Evolutionary conservation across 345 rosid species (phyloP).

Genomic region (Excoecaria cochinchinensis): DNA sequence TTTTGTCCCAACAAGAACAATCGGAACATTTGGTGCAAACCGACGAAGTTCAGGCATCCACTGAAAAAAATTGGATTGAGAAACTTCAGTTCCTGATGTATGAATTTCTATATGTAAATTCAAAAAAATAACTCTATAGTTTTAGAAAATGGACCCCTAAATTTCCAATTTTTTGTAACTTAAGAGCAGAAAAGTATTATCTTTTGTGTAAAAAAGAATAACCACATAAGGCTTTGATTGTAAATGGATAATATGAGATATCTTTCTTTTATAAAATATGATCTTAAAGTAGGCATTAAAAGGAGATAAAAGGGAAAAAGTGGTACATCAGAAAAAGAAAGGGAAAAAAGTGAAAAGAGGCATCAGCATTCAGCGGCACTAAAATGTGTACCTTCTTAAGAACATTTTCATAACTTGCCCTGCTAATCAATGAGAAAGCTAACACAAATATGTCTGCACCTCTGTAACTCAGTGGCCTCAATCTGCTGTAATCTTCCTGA

Average conservation of each 20-base stretch:
- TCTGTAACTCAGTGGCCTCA: slow-evolving; percentile 96
- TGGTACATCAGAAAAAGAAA: background rate
- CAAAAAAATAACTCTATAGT: slow-evolving; percentile 3
- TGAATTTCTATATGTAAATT: background rate
- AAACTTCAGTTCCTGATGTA: slow-evolving; percentile 16
- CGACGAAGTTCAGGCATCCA: slow-evolving; percentile 99
- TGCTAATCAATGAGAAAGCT: slow-evolving; percentile 88
- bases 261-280: slow-evolving; percentile 21
- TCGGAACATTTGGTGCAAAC: slow-evolving; percentile 93
- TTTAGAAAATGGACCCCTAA: background rate
- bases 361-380: slow-evolving; percentile 6
- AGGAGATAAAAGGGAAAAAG: background rate
- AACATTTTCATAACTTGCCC: slow-evolving; percentile 96
- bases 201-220: slow-evolving; percentile 12
- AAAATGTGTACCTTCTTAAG: slow-evolving; percentile 73
- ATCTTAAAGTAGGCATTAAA: slow-evolving; percentile 9
- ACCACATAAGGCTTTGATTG: slow-evolving; percentile 17
- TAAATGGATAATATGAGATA: slow-evolving; percentile 11
- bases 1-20: slow-evolving; percentile 96
- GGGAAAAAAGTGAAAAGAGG: background rate
- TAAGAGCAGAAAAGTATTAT: background rate
- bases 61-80: slow-evolving; percentile 40
- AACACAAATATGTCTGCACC: slow-evolving; percentile 93
- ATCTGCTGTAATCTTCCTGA: slow-evolving; percentile 97
- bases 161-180: slow-evolving; percentile 11